Evolutionary conservation across 495 filamentous ascomycete species (phyloP), one percentile per base, ranked within the genome.

Genomic region (Extremus antarcticus): DNA sequence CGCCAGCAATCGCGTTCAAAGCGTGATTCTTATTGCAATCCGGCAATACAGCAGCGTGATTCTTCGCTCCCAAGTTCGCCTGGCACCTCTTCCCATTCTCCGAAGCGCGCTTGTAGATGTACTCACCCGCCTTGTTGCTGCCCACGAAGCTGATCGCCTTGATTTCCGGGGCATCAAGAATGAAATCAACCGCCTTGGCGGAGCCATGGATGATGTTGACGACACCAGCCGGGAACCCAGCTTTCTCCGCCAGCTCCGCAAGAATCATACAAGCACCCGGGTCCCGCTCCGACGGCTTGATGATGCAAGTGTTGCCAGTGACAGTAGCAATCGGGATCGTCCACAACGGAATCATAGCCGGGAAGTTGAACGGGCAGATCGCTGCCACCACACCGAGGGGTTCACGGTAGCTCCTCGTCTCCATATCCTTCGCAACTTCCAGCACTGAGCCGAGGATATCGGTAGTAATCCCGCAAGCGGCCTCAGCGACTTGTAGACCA

Each of bases 301-400:
- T 71, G 62, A 99, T 81, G 56, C 97, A 72, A 24, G 87, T 92
- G 74, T 99, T 99, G 48, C 92, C 94, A 11, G 88, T 94, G 1
- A 94, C 80, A 13, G 90, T 95, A 40, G 92, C 94, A 65, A 97
- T 82, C 19, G 92, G 94, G 53, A 97, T 94, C 51, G 79, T 94
- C 92, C 92, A 99, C 9, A 99, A 76, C 19, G 92, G 92, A 71
- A 99, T 99, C 92, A 99, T 99, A 60, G 92, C 92, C 41, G 92
- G 92, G 75, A 99, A 99, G 75, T 98, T 99, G 70, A 99, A 99
- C 19, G 92, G 92, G 74, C 94, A 99, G 59, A 99, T 99, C 47
- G 94, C 88, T 23, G 92, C 92, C 47, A 94, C 88, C 45, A 99
- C 85, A 54, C 92, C 92, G 64, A 99, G 70, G 46, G 92, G 92